Evolutionary conservation across 2,329 filamentous ascomycete genomes (phyloP).

Genomic region (Thelonectria discophora): DNA sequence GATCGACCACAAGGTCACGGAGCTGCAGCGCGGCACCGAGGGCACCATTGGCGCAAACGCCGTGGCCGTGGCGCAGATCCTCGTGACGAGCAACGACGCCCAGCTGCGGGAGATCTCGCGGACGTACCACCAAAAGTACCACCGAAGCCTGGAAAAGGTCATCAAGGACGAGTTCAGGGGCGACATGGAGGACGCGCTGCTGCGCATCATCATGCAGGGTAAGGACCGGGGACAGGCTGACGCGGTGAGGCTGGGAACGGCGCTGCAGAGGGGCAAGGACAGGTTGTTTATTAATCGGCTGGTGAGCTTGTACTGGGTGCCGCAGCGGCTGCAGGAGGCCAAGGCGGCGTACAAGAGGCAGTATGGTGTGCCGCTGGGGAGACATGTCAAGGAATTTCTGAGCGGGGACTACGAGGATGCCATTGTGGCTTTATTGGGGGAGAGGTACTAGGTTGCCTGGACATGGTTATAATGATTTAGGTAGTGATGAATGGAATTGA

Average conservation of each 20-base stretch:
- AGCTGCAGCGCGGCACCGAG: constrained; percentile 47
- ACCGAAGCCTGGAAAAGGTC: constrained; percentile 45
- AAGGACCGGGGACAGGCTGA: constrained; percentile 39
- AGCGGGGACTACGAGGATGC: constrained; percentile 44
- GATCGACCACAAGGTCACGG: constrained; percentile 46
- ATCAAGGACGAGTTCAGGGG: constrained; percentile 49
- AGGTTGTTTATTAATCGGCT: constrained; percentile 46
- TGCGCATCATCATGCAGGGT: constrained; percentile 43
- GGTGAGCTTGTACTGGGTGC: constrained; percentile 47
- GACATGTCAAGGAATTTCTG: constrained; percentile 40
- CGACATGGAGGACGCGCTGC: constrained; percentile 46
- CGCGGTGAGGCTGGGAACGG: constrained; percentile 37
- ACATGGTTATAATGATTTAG: background rate
- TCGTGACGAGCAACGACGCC: constrained; percentile 44
- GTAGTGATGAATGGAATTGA: no score
- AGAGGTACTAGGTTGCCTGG: constrained; percentile 29
- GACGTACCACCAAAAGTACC: constrained; percentile 45
- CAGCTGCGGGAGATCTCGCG: constrained; percentile 45
- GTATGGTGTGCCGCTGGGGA: constrained; percentile 60
- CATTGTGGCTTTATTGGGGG: constrained; percentile 43
- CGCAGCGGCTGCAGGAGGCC: constrained; percentile 37
- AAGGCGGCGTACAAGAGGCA: constrained; percentile 69
- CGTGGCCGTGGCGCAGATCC: constrained; percentile 46
- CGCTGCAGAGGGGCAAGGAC: constrained; percentile 44
- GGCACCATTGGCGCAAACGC: constrained; percentile 43